Evolutionary conservation across 768 basidiomycete genomes (phyloP), one percentile per base, ranked within the genome.

Genomic region (Russula griseocarnosa): DNA sequence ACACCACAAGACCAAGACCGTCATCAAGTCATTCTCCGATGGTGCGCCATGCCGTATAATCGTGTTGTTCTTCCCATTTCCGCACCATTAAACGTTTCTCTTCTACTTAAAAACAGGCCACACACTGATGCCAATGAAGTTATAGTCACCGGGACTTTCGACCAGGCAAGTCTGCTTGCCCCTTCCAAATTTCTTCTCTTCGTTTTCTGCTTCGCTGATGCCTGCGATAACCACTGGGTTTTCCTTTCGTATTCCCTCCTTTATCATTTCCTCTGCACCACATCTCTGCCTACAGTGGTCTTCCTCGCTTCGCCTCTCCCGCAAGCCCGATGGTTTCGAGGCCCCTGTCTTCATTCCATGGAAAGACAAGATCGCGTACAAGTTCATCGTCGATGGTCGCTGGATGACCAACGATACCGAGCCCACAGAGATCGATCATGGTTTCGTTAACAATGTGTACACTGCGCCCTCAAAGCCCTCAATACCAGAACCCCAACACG

Each of bases 361-460:
- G 67, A 67, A 67, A 50, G 54, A 69, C 51, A 73, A 72, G 62
- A 62, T 74, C 28, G 55, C 64, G 1, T 76, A 73, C 71, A 76
- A 76, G 70, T 76, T 73, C 49, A 66, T 75, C 67, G 75, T 76
- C 28, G 75, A 76, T 42, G 75, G 74, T 52, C 64, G 66, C 50
- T 76, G 75, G 75, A 50, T 67, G 51, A 69, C 69, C 30, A 69
- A 69, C 65, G 61, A 69, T 30, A 57, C 60, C 32, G 72, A 73
- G 59, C 69, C 71, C n/a, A 65, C 62, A 34, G 73, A 73, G 67
- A 38, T 61, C 16, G 75, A 75, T 58, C 36, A 51, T 16, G 73
- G 74, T 22, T 73, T 72, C 62, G 63, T 75, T 55, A 76, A 76
- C 66, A 76, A 75, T 63, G 68, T 73, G 47, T 72, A 69, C 56